Conservation (phyloP, 2,329 filamentous ascomycete genomes). For the Diaporthe vexans region DNA sequence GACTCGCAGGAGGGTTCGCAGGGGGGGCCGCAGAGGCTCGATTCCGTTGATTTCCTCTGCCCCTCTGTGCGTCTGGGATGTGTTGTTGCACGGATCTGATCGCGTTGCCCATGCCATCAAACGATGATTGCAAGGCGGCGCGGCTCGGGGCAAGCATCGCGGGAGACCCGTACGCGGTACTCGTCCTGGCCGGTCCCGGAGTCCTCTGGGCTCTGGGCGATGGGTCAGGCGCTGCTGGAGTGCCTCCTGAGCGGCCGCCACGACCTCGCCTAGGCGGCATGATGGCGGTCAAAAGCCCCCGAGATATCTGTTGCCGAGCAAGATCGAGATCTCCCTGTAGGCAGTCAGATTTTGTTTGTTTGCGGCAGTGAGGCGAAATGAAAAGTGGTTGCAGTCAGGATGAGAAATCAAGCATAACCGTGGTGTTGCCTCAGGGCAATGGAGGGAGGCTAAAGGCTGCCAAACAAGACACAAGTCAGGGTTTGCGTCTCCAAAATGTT, state of each 20-base stretch:
- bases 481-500: background rate
- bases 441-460: background rate
- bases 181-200: constrained; percentile 46
- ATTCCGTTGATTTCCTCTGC: background rate
- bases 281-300: background rate
- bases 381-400: background rate
- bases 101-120: background rate
- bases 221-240: constrained; percentile 11
- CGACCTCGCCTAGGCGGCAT: constrained; percentile 41
- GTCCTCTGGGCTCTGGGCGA: constrained; percentile 31
- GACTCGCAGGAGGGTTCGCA: background rate
- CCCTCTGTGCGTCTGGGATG: background rate
- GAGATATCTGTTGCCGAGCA: background rate
- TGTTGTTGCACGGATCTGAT: constrained; percentile 13
- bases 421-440: background rate
- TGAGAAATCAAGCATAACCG: background rate
- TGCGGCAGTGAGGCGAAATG: background rate
- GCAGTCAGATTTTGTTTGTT: background rate
- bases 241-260: constrained; percentile 18
- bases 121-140: background rate
- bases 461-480: background rate
- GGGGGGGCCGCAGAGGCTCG: background rate
- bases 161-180: constrained; percentile 49
- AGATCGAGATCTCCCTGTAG: background rate
- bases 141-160: constrained; percentile 22